Conservation (phyloP, 176 grass and related monocot species). For the Eremochloa ophiuroides region DNA sequence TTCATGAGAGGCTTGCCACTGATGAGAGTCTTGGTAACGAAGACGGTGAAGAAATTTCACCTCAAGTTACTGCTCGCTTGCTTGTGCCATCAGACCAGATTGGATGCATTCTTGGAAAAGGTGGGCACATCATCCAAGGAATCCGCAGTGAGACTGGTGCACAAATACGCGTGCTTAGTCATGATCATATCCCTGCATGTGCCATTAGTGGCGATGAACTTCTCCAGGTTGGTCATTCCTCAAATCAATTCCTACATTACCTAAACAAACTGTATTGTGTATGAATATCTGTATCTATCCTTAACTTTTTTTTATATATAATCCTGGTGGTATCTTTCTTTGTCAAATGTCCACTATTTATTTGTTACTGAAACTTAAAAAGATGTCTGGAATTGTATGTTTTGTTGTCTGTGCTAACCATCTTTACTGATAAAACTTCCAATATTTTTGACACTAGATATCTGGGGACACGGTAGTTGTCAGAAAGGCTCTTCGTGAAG, state of each 20-base stretch:
- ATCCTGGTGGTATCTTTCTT: neutral
- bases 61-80: slow-evolving; percentile 63
- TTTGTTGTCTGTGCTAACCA: neutral
- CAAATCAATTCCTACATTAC: slow-evolving; percentile 3
- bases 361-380: neutral
- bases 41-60: slow-evolving; percentile 56
- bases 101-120: slow-evolving; percentile 97
- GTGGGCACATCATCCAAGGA: slow-evolving; percentile 81
- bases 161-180: slow-evolving; percentile 86
- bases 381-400: neutral
- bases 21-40: slow-evolving; percentile 53
- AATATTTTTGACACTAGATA: slow-evolving; percentile 51
- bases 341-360: neutral
- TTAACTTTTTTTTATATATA: neutral
- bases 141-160: slow-evolving; percentile 86
- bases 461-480: slow-evolving; percentile 64
- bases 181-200: slow-evolving; percentile 81
- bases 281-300: neutral
- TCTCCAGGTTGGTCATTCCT: slow-evolving; percentile 58
- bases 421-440: slow-evolving; percentile 1
- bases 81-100: slow-evolving; percentile 98
- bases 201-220: slow-evolving; percentile 85
- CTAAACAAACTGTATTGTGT: neutral
- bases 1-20: slow-evolving; percentile 73
- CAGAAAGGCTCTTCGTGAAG: slow-evolving; percentile 81